Evolutionary conservation across 2,329 filamentous ascomycete species (phyloP).

Genomic region (Calonectria henricotiae): DNA sequence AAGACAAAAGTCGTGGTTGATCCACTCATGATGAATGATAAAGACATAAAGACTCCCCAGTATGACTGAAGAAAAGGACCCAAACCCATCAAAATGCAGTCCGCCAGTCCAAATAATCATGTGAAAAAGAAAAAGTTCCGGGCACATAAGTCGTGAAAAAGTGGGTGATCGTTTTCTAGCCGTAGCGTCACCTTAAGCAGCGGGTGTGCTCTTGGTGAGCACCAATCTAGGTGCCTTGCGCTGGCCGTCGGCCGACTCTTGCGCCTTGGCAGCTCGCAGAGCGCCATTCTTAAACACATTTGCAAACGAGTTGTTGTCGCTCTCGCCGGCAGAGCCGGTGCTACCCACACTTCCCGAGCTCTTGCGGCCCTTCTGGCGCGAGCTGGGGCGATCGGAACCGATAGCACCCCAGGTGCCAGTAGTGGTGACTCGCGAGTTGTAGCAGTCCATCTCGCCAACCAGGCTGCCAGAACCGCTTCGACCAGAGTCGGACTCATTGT

Average conservation of each 20-base stretch:
- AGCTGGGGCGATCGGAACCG: slow-evolving; percentile 86
- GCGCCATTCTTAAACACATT: slow-evolving; percentile 76
- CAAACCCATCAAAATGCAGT: slow-evolving; percentile 55
- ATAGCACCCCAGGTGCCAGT: slow-evolving; percentile 85
- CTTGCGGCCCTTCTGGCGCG: slow-evolving; percentile 76
- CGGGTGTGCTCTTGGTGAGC: slow-evolving; percentile 74
- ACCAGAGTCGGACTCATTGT: slow-evolving; percentile 82
- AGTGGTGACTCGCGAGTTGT: slow-evolving; percentile 83
- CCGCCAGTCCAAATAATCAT: slow-evolving; percentile 58
- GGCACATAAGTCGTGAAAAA: slow-evolving; percentile 60
- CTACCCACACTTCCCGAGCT: slow-evolving; percentile 78
- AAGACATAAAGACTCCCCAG: slow-evolving; percentile 49
- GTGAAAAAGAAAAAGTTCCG: slow-evolving; percentile 56
- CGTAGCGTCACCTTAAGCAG: slow-evolving; percentile 50
- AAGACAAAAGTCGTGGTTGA: slow-evolving; percentile 46
- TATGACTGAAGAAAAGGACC: slow-evolving; percentile 48
- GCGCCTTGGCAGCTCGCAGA: slow-evolving; percentile 67
- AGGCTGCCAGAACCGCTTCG: slow-evolving; percentile 85
- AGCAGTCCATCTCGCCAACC: slow-evolving; percentile 79
- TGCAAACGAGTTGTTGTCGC: slow-evolving; percentile 75
- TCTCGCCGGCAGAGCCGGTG: slow-evolving; percentile 64
- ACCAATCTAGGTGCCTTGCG: slow-evolving; percentile 91
- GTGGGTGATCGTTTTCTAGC: slow-evolving; percentile 42
- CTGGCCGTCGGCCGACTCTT: slow-evolving; percentile 73
- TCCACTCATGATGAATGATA: slow-evolving; percentile 48